A percentile compares a stretch with the other conserved stretches of the same genome.
Evolutionary conservation across 441 rosid genomes (phyloP).

Genomic region (Arabidopsis lyrata): DNA sequence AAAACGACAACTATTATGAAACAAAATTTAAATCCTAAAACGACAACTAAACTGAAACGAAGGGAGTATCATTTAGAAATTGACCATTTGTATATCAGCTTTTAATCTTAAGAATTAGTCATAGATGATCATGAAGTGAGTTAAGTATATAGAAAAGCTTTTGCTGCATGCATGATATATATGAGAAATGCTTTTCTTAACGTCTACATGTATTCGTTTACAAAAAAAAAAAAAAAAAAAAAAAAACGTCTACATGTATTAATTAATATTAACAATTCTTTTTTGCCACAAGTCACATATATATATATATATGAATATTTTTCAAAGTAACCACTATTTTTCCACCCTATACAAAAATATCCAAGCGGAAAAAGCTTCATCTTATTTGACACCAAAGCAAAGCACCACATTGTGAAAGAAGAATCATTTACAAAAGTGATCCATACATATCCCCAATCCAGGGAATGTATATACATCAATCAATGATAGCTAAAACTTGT

Average conservation of each 20-base stretch:
- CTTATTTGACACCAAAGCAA: constrained; percentile 3
- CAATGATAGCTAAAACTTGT: constrained; percentile 24
- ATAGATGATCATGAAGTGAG: no score
- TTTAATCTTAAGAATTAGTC: neutral
- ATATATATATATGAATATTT: neutral
- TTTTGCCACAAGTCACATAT: no score
- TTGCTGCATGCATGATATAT: no score
- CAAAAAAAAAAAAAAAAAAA: no score
- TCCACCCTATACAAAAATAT: constrained; percentile 5
- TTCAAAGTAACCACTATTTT: neutral
- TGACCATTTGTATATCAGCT: constrained; percentile 14
- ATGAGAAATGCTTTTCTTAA: no score
- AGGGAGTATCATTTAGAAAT: constrained; percentile 6
- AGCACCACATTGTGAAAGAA: constrained; percentile 5
- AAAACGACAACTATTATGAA: no score
- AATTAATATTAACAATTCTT: no score
- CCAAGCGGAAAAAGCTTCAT: neutral
- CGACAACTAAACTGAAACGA: no score
- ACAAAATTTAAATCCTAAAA: no score
- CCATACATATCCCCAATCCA: constrained; percentile 26
- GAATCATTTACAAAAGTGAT: constrained; percentile 37
- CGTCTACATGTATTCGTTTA: no score
- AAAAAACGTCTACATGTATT: no score
- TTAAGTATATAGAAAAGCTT: neutral
- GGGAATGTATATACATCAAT: constrained; percentile 30